These are phyloP conservation scores for Fusarium redolens DNA, from an alignment of 2,329 filamentous ascomycete species.

Conservation along the genomic window DNA sequence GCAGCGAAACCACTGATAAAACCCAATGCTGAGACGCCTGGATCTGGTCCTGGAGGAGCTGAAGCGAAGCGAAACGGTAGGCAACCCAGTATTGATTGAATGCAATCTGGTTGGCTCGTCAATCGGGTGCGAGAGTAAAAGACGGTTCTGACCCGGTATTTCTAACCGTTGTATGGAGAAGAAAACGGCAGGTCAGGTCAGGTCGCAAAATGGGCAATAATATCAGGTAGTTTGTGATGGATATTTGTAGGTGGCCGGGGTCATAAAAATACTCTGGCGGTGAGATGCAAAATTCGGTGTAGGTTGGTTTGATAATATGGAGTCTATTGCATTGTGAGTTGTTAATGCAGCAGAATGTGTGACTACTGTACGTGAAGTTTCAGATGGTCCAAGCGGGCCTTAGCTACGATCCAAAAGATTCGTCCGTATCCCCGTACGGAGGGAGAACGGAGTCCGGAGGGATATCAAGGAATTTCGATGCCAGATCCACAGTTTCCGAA, in stretches of 20 bases:
- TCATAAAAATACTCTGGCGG: conserved; percentile 24
- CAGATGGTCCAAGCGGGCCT: conserved; percentile 23
- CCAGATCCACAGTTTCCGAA: conserved; percentile 26
- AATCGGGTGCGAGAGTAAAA: conserved; percentile 25
- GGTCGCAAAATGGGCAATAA: conserved; percentile 6
- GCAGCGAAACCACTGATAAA: conserved; percentile 14
- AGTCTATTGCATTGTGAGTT: conserved; percentile 28
- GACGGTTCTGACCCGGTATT: conserved; percentile 27
- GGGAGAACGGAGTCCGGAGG: conserved; percentile 8
- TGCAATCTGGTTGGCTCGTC: conserved; percentile 31
- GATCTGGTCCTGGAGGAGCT: conserved; percentile 12
- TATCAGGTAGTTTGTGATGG: conserved; percentile 21
- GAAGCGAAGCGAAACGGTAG: conserved; percentile 17
- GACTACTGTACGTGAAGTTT: conserved; percentile 27
- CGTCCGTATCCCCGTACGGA: conserved; percentile 17
- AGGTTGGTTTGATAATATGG: conserved; percentile 21
- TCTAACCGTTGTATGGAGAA: conserved; percentile 22
- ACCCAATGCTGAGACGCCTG: conserved; percentile 14
- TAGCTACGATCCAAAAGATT: conserved; percentile 9
- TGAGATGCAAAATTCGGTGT: conserved; percentile 6
- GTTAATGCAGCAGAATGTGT: conserved; percentile 31
- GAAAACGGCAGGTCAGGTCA: not conserved
- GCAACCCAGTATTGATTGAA: conserved; percentile 16
- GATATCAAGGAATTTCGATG: not conserved
- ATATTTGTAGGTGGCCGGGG: conserved; percentile 22